A percentile compares a stretch with the other conserved stretches of the same genome.
Conservation (phyloP, 192 early-diverging fungal genomes). For the Chytriomyces confervae region DNA sequence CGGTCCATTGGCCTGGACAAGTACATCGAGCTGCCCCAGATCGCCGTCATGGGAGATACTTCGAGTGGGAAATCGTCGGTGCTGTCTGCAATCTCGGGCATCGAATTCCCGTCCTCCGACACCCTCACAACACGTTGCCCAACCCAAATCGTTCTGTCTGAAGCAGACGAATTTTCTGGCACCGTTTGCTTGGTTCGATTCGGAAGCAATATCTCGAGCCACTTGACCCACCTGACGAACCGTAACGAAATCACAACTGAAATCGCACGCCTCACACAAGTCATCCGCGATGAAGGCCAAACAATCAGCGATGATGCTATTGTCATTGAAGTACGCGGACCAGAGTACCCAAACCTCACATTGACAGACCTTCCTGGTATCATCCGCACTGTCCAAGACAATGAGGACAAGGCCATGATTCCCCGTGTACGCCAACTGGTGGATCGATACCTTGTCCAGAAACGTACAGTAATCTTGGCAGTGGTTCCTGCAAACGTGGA, state of each 20-base stretch:
- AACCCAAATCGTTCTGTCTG: slow-evolving; percentile 4
- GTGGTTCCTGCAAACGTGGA: slow-evolving; percentile 35
- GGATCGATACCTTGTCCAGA: slow-evolving; percentile 25
- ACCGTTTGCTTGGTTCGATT: not conserved
- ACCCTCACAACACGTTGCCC: not conserved
- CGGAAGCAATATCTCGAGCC: not conserved
- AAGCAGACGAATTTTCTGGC: not conserved
- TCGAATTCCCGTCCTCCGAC: slow-evolving; percentile 22
- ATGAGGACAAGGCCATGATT: slow-evolving; percentile 9
- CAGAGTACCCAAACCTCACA: slow-evolving; percentile 22
- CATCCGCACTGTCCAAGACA: slow-evolving; percentile 13
- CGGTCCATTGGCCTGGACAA: too few species aligned
- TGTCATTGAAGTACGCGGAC: slow-evolving; percentile 14
- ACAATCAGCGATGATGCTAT: slow-evolving; percentile 21
- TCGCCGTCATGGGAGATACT: slow-evolving; percentile 54
- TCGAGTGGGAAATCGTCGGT: slow-evolving; percentile 71
- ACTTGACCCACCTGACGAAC: not conserved
- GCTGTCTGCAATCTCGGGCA: slow-evolving; percentile 22
- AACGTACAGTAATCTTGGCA: slow-evolving; percentile 31
- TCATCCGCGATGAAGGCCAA: not conserved
- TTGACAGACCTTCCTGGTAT: slow-evolving; percentile 39
- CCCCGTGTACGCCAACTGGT: slow-evolving; percentile 16
- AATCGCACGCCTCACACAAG: not conserved
- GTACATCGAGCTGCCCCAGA: slow-evolving; percentile 37
- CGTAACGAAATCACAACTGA: not conserved